A percentile compares a stretch with the other conserved stretches of the same genome.
phyloP scores from a whole-genome alignment of 2,329 filamentous ascomycete species.

The Fusarium zealandicum region DNA sequence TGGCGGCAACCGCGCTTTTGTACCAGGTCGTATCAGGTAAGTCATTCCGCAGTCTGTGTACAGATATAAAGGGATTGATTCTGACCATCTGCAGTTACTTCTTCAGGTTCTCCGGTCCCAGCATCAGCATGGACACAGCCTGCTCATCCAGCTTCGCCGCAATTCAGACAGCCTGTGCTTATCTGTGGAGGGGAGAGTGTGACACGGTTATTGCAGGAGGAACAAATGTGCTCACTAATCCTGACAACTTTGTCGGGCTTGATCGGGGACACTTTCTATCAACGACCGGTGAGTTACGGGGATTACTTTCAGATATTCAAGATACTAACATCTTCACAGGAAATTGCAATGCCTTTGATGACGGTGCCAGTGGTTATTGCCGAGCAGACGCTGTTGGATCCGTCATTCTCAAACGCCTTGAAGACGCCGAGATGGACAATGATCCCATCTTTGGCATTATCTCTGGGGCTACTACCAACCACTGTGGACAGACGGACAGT shows the following conservation, averaged over 20 bases:
- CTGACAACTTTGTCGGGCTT: constrained; percentile 70
- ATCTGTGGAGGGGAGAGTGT: constrained; percentile 69
- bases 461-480: constrained; percentile 32
- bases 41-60: not conserved
- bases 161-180: constrained; percentile 66
- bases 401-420: constrained; percentile 74
- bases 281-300: constrained; percentile 32
- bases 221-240: constrained; percentile 69
- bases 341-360: constrained; percentile 69
- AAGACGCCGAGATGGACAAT: constrained; percentile 29
- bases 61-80: not conserved
- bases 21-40: constrained; percentile 34
- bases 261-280: constrained; percentile 72
- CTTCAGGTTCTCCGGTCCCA: constrained; percentile 76
- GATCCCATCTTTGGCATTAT: constrained; percentile 36
- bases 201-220: constrained; percentile 73
- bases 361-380: constrained; percentile 83
- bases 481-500: constrained; percentile 30
- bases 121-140: constrained; percentile 75
- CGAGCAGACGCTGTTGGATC: constrained; percentile 78
- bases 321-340: constrained; percentile 73
- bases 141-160: constrained; percentile 77
- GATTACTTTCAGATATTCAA: not conserved
- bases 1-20: constrained; percentile 42
- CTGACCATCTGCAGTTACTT: constrained; percentile 64